Conservation (phyloP, 2,329 filamentous ascomycete genomes). For the Coniosporium tulheliwenetii region DNA sequence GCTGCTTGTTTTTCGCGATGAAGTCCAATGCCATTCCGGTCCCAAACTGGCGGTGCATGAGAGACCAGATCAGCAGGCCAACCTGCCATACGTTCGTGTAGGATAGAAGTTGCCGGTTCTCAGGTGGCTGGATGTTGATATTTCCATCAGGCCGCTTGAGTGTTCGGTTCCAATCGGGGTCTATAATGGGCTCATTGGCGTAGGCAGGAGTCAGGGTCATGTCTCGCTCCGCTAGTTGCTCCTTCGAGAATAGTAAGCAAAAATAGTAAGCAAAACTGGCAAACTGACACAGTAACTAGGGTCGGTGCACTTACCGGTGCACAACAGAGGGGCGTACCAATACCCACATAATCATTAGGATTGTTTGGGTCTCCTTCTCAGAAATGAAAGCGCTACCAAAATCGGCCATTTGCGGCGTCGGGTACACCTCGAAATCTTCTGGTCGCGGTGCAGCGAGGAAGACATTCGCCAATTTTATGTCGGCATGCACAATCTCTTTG, state of each 20-base stretch:
- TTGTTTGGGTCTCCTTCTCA: neutral
- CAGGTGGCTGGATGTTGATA: neutral
- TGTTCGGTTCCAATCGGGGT: neutral
- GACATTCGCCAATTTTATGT: constrained; percentile 9
- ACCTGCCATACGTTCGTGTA: neutral
- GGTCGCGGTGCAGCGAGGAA: constrained; percentile 4
- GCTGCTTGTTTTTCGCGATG: too few relatives aligned
- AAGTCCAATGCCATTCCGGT: too few relatives aligned
- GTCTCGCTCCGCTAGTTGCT: neutral
- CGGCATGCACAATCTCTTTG: constrained; percentile 6
- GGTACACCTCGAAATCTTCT: neutral
- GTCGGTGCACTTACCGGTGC: neutral
- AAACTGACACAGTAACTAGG: neutral
- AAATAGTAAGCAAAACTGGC: neutral
- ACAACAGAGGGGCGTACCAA: neutral
- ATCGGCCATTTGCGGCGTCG: neutral
- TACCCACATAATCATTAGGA: too few relatives aligned
- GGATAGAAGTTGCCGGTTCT: neutral
- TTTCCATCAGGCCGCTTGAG: neutral
- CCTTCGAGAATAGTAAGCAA: neutral
- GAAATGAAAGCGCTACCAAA: neutral
- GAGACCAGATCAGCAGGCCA: neutral
- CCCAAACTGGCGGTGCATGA: neutral
- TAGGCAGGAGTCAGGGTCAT: neutral
- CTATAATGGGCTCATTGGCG: neutral